A percentile compares a stretch with the other conserved stretches of the same genome.
Evolutionary conservation across 768 basidiomycete genomes (phyloP).

Genomic region (Boletus huronensis): DNA sequence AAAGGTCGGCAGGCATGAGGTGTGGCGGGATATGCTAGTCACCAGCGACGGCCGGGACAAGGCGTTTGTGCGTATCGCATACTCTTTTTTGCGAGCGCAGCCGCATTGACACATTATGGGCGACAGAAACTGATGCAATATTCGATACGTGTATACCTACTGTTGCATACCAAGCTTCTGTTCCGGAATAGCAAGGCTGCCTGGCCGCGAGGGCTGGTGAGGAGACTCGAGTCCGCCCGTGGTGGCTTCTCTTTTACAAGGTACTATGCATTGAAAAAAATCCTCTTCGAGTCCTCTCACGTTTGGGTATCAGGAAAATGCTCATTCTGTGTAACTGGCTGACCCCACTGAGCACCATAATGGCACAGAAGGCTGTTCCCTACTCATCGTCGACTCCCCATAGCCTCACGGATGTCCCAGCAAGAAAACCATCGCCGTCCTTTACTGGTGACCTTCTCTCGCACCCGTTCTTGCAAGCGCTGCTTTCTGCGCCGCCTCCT

Average conservation of each 20-base stretch:
- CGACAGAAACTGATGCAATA: conserved; percentile 85
- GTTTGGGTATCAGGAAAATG: conserved; percentile 53
- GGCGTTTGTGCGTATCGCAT: conserved; percentile 59
- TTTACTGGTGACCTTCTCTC: conserved; percentile 27
- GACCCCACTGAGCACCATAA: conserved; percentile 64
- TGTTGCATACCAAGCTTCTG: conserved; percentile 60
- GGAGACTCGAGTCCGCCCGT: conserved; percentile 49
- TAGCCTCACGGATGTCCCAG: conserved; percentile 12
- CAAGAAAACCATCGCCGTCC: conserved; percentile 2
- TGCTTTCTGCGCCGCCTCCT: conserved; percentile 79
- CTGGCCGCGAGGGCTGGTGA: conserved; percentile 57
- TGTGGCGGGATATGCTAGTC: conserved; percentile 78
- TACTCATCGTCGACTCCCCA: conserved; percentile 38
- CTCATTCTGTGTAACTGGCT: conserved; percentile 86
- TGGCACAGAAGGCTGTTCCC: conserved; percentile 65
- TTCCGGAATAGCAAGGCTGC: conserved; percentile 40
- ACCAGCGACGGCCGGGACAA: conserved; percentile 83
- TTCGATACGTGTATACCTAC: conserved; percentile 67
- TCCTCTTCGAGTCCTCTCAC: conserved; percentile 1
- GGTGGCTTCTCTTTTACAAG: conserved; percentile 73
- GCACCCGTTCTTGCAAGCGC: conserved; percentile 66
- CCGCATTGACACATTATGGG: neutral
- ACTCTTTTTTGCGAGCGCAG: neutral
- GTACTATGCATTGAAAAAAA: conserved; percentile 36
- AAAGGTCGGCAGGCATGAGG: conserved; percentile 57